phyloP scores from a whole-genome alignment of 2,329 filamentous ascomycete genomes.

The Catunica adiposa region DNA sequence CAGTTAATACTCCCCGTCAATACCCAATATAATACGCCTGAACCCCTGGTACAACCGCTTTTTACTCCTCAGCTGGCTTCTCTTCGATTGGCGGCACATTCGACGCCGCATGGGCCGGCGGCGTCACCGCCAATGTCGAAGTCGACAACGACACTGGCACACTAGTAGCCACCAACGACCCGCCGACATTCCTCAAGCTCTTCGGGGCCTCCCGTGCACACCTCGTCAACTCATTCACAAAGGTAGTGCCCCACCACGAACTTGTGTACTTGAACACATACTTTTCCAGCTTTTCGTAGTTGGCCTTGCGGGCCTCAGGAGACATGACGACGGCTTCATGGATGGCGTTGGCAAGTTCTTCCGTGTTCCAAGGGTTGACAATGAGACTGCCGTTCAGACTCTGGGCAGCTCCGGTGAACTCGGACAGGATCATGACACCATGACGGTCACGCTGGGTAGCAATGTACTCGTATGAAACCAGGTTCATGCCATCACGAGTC shows the following conservation, averaged over 20 bases:
- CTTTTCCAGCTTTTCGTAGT: conserved; percentile 81
- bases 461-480: conserved; percentile 97
- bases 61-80: conserved; percentile 11
- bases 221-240: conserved; percentile 65
- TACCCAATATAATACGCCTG: no score
- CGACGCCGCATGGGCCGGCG: not conserved
- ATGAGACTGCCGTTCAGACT: conserved; percentile 85
- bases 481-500: conserved; percentile 97
- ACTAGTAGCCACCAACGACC: conserved; percentile 16
- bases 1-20: no score
- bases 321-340: conserved; percentile 96
- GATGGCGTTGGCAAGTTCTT: conserved; percentile 82
- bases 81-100: conserved; percentile 10
- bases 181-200: conserved; percentile 26
- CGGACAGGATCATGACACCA: conserved; percentile 85
- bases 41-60: not conserved
- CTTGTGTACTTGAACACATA: conserved; percentile 98
- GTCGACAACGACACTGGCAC: conserved; percentile 12
- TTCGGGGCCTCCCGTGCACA: conserved; percentile 28
- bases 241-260: conserved; percentile 90
- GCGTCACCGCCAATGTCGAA: not conserved
- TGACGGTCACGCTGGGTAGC: conserved; percentile 81
- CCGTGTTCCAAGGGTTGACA: conserved; percentile 97
- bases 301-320: conserved; percentile 67
- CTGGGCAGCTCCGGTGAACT: conserved; percentile 91